Conservation (phyloP, 2,329 filamentous ascomycete genomes). For the Niveomyces coronatus region DNA sequence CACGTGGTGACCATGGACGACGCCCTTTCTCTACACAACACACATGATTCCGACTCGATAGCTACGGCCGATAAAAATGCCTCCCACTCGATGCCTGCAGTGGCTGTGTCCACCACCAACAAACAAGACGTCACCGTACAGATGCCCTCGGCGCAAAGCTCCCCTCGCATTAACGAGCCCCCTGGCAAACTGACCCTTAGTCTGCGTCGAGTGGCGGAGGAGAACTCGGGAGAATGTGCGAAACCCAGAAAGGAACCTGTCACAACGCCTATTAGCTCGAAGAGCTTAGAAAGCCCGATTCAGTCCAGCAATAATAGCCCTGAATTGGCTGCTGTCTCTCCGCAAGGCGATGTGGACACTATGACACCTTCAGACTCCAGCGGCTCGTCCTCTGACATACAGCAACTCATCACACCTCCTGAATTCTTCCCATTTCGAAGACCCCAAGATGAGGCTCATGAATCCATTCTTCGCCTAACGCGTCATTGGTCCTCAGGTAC, state of each 20-base stretch:
- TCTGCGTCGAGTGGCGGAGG: constrained; percentile 3
- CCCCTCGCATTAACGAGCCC: background rate
- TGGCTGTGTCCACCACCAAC: background rate
- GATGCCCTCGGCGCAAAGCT: background rate
- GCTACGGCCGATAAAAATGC: background rate
- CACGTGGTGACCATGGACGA: constrained; percentile 25
- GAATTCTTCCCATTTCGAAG: constrained; percentile 36
- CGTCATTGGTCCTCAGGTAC: constrained; percentile 27
- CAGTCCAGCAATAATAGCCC: background rate
- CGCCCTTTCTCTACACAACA: background rate
- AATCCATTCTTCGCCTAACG: constrained; percentile 25
- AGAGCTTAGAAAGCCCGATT: too few relatives aligned
- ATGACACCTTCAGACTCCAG: background rate
- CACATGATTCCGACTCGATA: background rate
- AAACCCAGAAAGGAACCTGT: background rate
- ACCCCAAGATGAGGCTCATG: constrained; percentile 19
- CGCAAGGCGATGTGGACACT: background rate
- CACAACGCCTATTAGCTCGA: too few relatives aligned
- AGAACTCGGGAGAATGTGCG: background rate
- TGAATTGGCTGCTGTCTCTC: background rate
- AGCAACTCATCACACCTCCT: constrained; percentile 3
- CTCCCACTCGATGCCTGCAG: background rate
- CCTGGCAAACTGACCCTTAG: constrained; percentile 4
- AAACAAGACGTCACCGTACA: background rate
- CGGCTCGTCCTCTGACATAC: constrained; percentile 1